Percentiles rank a stretch among this genome's conserved stretches.
Evolutionary conservation across 306 rosid species (phyloP).

Genomic region (Cucumis sativus): DNA sequence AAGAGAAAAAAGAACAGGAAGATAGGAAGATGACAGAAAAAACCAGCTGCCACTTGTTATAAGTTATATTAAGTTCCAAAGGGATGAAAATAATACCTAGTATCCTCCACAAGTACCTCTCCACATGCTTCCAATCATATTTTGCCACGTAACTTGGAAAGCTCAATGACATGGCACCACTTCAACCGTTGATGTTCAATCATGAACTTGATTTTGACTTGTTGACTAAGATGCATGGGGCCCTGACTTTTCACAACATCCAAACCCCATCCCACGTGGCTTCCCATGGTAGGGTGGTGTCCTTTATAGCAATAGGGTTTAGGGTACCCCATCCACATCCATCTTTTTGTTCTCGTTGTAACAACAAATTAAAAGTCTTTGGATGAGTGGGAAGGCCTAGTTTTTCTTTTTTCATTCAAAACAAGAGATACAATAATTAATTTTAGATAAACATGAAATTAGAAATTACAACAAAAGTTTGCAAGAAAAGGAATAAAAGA

Average conservation of each 20-base stretch:
- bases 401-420: background rate
- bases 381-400: background rate
- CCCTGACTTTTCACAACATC: background rate
- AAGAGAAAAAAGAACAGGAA: background rate
- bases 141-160: background rate
- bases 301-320: background rate
- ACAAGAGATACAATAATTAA: background rate
- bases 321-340: slow-evolving; percentile 1
- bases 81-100: background rate
- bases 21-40: background rate
- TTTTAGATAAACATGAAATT: background rate
- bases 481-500: background rate
- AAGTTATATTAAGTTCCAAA: background rate
- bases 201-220: background rate
- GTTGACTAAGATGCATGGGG: background rate
- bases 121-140: background rate
- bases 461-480: background rate
- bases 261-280: slow-evolving; percentile 4
- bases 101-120: background rate
- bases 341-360: background rate
- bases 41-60: background rate
- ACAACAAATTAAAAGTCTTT: background rate
- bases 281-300: slow-evolving; percentile 4
- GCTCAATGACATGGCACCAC: background rate
- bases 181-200: background rate